Evolutionary conservation across 2,329 filamentous ascomycete species (phyloP).

Genomic region (Cyphellophora attinorum): DNA sequence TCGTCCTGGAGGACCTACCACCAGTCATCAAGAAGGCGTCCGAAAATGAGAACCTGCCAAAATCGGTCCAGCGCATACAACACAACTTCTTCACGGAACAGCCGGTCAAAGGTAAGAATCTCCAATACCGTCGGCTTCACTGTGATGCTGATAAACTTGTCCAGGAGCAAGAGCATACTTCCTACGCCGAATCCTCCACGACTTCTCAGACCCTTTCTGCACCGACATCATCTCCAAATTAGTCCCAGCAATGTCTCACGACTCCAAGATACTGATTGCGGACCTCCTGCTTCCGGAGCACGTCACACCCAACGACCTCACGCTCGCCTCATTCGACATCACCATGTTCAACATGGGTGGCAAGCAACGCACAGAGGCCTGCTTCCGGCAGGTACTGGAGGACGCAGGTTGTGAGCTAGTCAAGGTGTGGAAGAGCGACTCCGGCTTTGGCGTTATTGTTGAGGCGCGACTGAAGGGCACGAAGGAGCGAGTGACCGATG

Average conservation of each 20-base stretch:
- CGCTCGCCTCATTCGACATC: conserved; percentile 18
- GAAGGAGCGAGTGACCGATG: conserved; percentile 1
- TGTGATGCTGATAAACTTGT: conserved; percentile 2
- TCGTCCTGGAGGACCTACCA: conserved; percentile 10
- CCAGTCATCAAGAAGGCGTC: conserved; percentile 4
- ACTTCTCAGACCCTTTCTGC: conserved; percentile 18
- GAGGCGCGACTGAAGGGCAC: conserved; percentile 16
- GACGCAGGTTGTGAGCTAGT: conserved; percentile 16
- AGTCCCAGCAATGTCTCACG: conserved; percentile 16
- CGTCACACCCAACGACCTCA: conserved; percentile 11
- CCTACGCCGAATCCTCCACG: conserved; percentile 22
- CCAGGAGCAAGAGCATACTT: conserved; percentile 22
- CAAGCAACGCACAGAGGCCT: conserved; percentile 20
- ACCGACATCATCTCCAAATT: conserved; percentile 19
- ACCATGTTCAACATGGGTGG: conserved; percentile 21
- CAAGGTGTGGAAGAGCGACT: conserved; percentile 9
- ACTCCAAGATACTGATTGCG: conserved; percentile 18
- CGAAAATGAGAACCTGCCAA: conserved; percentile 8
- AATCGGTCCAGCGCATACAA: conserved; percentile 21
- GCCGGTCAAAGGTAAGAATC: conserved; percentile 18
- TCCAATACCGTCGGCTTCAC: neutral
- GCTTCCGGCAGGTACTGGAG: conserved; percentile 18
- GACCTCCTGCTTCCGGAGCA: conserved; percentile 21
- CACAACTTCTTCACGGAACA: conserved; percentile 21
- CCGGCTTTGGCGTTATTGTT: conserved; percentile 14